Evolutionary conservation across 208 protist genomes (phyloP), one percentile per base, ranked within the genome.

Genomic region (Leishmania lainsoni): DNA sequence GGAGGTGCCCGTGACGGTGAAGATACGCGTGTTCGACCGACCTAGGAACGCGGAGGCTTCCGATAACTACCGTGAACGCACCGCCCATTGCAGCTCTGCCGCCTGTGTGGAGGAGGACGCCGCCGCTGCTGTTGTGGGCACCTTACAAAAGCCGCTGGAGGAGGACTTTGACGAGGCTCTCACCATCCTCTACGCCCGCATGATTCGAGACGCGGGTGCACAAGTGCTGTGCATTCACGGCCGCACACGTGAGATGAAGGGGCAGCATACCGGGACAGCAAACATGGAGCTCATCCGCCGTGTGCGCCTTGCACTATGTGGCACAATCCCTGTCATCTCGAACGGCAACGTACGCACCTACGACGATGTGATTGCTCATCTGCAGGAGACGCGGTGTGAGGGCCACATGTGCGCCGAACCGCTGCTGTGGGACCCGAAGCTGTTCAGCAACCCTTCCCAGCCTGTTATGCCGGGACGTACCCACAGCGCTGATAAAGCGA

Each of bases 401-500:
- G 96, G 90, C 3, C 88, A 96, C 81, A 98, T 98, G 94, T 97
- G 93, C 51, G 95, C 96, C 1, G 94, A 97, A 78, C 87, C 92
- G 29, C 87, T 98, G 32, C 83, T 98, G 52, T 96, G 92, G 90
- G 93, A 98, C 80, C 94, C 95, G 61, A 66, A 78, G 2, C 74
- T 98, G 39, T 98, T 98, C 66, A 76, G 86, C 14, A 39, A 89
- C 69, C 87, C 87, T 3, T 8, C 80, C 14, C 79, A 86, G 58
- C 83, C 86, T 1, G 81, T 94, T 17, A 85, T 80, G 63, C 81
- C 81, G 1, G 89, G 86, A 1, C 83, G 83, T 56, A 79, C 75
- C 3, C 79, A 75, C 14, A 81, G 76, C 12, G 85, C 87, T 17
- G 78, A 88, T 76, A 91, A 90, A 83, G 66, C 75, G 10, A 83